Conservation (phyloP, 345 rosid genomes). For the Brassica napus region Da-Ae NC_063449.1:4458501-4459000, state of each 20-base stretch:
- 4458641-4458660: slow-evolving; percentile 32
- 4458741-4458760: slow-evolving; percentile 81
- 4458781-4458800: slow-evolving; percentile 64
- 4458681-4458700: neutral
- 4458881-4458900: slow-evolving; percentile 8
- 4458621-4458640: slow-evolving; percentile 85
- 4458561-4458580: slow-evolving; percentile 40
- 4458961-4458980: slow-evolving; percentile 92
- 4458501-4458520: slow-evolving; percentile 50
- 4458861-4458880: slow-evolving; percentile 53
- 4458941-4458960: slow-evolving; percentile 90
- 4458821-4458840: slow-evolving; percentile 79
- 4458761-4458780: slow-evolving; percentile 70
- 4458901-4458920: slow-evolving; percentile 12
- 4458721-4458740: slow-evolving; percentile 65
- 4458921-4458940: neutral
- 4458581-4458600: slow-evolving; percentile 72
- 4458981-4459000: slow-evolving; percentile 94
- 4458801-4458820: slow-evolving; percentile 72
- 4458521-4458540: slow-evolving; percentile 56
- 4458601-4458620: slow-evolving; percentile 91
- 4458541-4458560: slow-evolving; percentile 39
- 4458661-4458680: neutral
- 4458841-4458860: slow-evolving; percentile 64
- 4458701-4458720: slow-evolving; percentile 1